These are phyloP conservation scores for Letharia lupina DNA, from an alignment of 495 filamentous ascomycete species.

Conservation along the genomic window DNA sequence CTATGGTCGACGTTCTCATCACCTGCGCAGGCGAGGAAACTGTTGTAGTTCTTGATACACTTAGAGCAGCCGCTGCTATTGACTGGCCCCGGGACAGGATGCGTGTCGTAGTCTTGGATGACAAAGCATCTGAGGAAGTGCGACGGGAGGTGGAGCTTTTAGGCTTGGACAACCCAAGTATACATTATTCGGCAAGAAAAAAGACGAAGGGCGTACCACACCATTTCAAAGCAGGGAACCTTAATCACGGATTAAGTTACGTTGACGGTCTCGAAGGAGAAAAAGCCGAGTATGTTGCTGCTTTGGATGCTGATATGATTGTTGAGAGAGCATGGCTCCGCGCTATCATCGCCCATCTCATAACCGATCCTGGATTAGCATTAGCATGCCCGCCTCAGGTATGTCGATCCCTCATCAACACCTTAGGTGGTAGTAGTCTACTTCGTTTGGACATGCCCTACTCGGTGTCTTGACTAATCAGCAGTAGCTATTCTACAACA, in stretches of 20 bases:
- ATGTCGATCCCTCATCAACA: neutral
- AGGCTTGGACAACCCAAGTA: constrained; percentile 26
- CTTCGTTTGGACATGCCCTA: neutral
- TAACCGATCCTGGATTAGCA: constrained; percentile 40
- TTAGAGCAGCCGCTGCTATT: constrained; percentile 37
- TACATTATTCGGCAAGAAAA: constrained; percentile 41
- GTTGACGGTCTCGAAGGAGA: constrained; percentile 33
- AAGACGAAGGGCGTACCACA: constrained; percentile 41
- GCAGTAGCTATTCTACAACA: constrained; percentile 42
- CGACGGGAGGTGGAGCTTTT: constrained; percentile 29
- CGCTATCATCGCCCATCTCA: constrained; percentile 39
- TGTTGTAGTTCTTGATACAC: constrained; percentile 47
- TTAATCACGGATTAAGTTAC: constrained; percentile 41
- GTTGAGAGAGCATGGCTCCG: constrained; percentile 46
- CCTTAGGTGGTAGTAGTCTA: neutral
- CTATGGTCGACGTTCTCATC: constrained; percentile 45
- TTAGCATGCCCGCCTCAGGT: constrained; percentile 44
- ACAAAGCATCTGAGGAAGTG: constrained; percentile 35
- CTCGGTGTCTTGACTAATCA: neutral
- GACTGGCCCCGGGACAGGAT: constrained; percentile 45
- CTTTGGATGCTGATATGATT: constrained; percentile 52
- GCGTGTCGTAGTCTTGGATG: constrained; percentile 46
- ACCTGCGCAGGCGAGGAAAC: constrained; percentile 45
- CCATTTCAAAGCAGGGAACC: constrained; percentile 50
- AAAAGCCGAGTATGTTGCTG: constrained; percentile 41